Evolutionary conservation across 495 filamentous ascomycete species (phyloP).

Genomic region (Xylaria palmicola): DNA sequence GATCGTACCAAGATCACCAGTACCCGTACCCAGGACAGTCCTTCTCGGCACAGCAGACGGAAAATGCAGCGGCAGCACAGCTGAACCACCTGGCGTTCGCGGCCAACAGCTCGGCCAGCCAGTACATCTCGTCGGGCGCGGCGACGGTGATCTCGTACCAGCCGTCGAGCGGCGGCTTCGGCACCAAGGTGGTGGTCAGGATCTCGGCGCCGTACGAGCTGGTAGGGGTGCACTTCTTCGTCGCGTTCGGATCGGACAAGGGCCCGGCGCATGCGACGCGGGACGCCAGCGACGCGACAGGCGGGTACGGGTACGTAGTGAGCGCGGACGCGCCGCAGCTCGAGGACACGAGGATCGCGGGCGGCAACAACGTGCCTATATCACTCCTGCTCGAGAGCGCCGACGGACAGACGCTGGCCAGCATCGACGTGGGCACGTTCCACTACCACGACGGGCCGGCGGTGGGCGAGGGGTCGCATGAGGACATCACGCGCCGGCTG

Average conservation of each 20-base stretch:
- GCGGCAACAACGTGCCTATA: constrained; percentile 69
- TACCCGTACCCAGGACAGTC: constrained; percentile 46
- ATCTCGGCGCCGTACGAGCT: constrained; percentile 71
- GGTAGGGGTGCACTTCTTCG: constrained; percentile 55
- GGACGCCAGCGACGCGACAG: constrained; percentile 56
- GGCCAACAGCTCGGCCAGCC: constrained; percentile 50
- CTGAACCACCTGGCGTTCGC: constrained; percentile 55
- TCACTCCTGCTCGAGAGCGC: constrained; percentile 68
- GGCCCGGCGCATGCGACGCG: constrained; percentile 63
- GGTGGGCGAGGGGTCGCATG: constrained; percentile 40
- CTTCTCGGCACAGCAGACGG: constrained; percentile 39
- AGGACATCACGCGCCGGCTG: constrained; percentile 44
- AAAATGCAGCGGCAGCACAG: constrained; percentile 48
- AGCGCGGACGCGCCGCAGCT: constrained; percentile 72
- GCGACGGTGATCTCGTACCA: constrained; percentile 63
- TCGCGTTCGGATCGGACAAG: constrained; percentile 74
- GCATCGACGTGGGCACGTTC: constrained; percentile 72
- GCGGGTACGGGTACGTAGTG: constrained; percentile 67
- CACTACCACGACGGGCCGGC: constrained; percentile 56
- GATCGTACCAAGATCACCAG: constrained; percentile 42
- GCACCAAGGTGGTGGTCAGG: constrained; percentile 68
- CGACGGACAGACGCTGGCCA: constrained; percentile 58
- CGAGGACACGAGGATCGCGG: constrained; percentile 61
- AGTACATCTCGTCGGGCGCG: constrained; percentile 47
- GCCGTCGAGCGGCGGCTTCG: constrained; percentile 65